These are phyloP conservation scores for Allium cepa DNA, from an alignment of 106 monocot genomes.

Conservation along the genomic window DNA sequence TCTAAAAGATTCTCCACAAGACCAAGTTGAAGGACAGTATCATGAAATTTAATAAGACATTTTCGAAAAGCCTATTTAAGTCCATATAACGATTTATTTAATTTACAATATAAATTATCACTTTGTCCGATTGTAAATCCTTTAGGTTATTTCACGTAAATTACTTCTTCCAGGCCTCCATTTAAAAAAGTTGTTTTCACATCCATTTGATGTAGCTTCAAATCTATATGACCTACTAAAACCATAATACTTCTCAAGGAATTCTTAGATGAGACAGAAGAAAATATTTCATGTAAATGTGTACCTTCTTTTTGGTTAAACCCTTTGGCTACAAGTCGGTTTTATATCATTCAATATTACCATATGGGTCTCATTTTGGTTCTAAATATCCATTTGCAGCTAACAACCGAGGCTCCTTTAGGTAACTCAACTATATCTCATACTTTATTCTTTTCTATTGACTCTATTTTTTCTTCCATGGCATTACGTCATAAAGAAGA, in stretches of 20 bases:
- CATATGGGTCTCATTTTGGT: slow-evolving; percentile 7
- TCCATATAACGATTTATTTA: background rate
- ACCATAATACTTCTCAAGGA: slow-evolving; percentile 14
- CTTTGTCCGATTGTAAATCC: no score
- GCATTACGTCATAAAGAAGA: background rate
- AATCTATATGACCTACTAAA: slow-evolving; percentile 4
- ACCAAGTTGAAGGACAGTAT: background rate
- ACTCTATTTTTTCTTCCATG: background rate
- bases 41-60: background rate
- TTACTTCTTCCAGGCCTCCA: no score
- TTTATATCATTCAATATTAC: slow-evolving; percentile 21
- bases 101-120: no score
- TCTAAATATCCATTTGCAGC: background rate
- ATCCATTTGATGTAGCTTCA: slow-evolving; percentile 12
- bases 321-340: slow-evolving; percentile 8
- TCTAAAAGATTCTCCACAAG: background rate
- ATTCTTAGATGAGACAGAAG: slow-evolving; percentile 1
- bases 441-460: background rate
- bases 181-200: slow-evolving; percentile 10
- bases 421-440: slow-evolving; percentile 3
- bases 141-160: no score
- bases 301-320: slow-evolving; percentile 10
- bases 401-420: background rate
- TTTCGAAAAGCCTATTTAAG: background rate
- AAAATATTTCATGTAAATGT: slow-evolving; percentile 6